These are phyloP conservation scores for Phytophthora capsici DNA, from an alignment of 352 stramenopile species.

Conservation along the genomic window DNA sequence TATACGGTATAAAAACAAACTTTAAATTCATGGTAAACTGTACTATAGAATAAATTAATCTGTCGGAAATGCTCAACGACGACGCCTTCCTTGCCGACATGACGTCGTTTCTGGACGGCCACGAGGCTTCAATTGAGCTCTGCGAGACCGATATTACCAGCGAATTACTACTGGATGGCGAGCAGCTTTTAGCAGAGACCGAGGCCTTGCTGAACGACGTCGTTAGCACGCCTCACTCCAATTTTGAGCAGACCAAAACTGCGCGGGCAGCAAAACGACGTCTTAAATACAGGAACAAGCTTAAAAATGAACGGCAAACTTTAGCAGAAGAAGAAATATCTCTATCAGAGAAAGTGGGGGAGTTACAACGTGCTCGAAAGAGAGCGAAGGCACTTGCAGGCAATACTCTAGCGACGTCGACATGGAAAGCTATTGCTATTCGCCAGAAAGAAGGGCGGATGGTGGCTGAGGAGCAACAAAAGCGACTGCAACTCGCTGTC, in stretches of 20 bases:
- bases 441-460: conserved; percentile 33
- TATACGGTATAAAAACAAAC: too few species aligned
- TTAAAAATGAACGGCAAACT: conserved; percentile 34
- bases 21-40: too few species aligned
- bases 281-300: conserved; percentile 33
- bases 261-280: conserved; percentile 21
- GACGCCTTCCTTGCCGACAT: conserved; percentile 15
- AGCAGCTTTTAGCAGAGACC: conserved; percentile 23
- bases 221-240: background rate
- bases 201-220: conserved; percentile 7
- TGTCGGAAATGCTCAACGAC: conserved; percentile 2
- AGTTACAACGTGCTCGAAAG: conserved; percentile 18
- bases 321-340: conserved; percentile 21
- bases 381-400: conserved; percentile 6
- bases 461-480: conserved; percentile 32
- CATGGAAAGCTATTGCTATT: conserved; percentile 29
- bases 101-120: conserved; percentile 4
- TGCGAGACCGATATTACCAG: background rate
- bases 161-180: conserved; percentile 12
- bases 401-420: background rate
- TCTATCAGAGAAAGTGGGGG: conserved; percentile 19
- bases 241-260: background rate
- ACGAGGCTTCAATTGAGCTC: background rate
- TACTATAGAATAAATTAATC: too few species aligned
- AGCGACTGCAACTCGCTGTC: conserved; percentile 19